These are phyloP conservation scores for Xenoacremonium recifei DNA, from an alignment of 2,329 filamentous ascomycete species.

Conservation along the genomic window DNA sequence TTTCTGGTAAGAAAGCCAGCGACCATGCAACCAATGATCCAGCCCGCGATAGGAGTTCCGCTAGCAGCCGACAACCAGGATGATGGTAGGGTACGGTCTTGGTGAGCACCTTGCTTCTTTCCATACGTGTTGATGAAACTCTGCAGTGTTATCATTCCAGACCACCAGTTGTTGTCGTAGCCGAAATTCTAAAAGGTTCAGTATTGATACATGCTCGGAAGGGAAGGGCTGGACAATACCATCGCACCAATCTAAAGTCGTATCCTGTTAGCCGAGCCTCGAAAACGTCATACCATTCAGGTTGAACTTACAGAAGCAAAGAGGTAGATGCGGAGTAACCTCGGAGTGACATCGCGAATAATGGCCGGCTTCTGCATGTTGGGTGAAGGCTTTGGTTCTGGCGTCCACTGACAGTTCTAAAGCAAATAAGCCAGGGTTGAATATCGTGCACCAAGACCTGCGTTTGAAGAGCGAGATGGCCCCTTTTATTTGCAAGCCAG, in stretches of 20 bases:
- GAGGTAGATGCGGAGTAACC: slow-evolving; percentile 2
- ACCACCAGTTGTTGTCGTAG: slow-evolving; percentile 15
- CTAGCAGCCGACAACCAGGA: slow-evolving; percentile 7
- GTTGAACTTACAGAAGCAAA: slow-evolving; percentile 3
- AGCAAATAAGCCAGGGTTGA: too few species aligned
- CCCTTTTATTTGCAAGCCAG: too few species aligned
- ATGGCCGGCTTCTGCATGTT: neutral
- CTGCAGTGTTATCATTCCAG: slow-evolving; percentile 4
- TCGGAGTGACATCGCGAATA: slow-evolving; percentile 3
- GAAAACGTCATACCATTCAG: neutral
- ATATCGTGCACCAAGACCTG: too few species aligned
- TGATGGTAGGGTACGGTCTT: slow-evolving; percentile 3
- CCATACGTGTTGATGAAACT: slow-evolving; percentile 9
- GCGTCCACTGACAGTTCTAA: too few species aligned
- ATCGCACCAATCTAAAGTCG: neutral
- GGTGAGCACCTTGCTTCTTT: neutral
- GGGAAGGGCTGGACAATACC: neutral
- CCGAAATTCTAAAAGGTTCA: slow-evolving; percentile 6
- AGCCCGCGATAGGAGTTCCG: slow-evolving; percentile 6
- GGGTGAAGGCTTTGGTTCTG: neutral
- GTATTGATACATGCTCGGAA: neutral
- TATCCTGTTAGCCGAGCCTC: neutral
- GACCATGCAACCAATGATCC: neutral
- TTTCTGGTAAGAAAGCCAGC: neutral
- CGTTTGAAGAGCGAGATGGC: too few species aligned